Evolutionary conservation across 1,139 yeast species (phyloP), one percentile per base, ranked within the genome.

Genomic region (Lodderomyces margitis): DNA sequence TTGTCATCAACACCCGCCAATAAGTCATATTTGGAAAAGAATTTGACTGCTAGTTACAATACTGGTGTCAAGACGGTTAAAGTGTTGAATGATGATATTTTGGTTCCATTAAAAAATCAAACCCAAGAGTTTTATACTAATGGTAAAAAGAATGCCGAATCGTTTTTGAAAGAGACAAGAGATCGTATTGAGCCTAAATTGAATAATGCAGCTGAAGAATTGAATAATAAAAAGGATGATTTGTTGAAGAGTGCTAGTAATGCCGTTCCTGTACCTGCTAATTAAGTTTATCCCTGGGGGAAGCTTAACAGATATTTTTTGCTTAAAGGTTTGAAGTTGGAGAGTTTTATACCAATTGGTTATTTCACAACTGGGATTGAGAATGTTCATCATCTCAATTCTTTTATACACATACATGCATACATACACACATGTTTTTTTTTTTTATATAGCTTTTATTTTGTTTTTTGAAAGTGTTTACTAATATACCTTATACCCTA

Each of bases 61-160:
- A 66, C 75, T 34, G 66, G 66, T 10, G 54, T 62, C 30, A 57
- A 63, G 40, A 59, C 71, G 41, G 55, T 67, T 42, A 60, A 54
- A 48, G 64, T 61, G 43, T 58, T 71, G 43, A 67, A 70, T 51
- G 61, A 62, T 31, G 63, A 62, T 38, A 67, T 60, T 55, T 58
- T 70, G 41, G 67, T 62, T 49, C 76, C 76, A 24, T 66, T 70
- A 51, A 68, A 62, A 50, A 54, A 56, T 34, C 70, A 69, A 49
- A 70, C 77, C 38, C 69, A 67, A 45, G 71, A 57, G 40, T 65
- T 62, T 50, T 70, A 64, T 28, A 50, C 49, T 38, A 62, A 70
- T 45, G 67, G 59, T 50, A 57, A 53, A 44, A 67, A 61, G 53
- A 74, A 73, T 38, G 74, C 66, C 48, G 56, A 62, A 16, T 50